Percentiles rank a stretch among this genome's conserved stretches.
Conservation (phyloP, 208 protist species). For the Crithidia sp. region DNA sequence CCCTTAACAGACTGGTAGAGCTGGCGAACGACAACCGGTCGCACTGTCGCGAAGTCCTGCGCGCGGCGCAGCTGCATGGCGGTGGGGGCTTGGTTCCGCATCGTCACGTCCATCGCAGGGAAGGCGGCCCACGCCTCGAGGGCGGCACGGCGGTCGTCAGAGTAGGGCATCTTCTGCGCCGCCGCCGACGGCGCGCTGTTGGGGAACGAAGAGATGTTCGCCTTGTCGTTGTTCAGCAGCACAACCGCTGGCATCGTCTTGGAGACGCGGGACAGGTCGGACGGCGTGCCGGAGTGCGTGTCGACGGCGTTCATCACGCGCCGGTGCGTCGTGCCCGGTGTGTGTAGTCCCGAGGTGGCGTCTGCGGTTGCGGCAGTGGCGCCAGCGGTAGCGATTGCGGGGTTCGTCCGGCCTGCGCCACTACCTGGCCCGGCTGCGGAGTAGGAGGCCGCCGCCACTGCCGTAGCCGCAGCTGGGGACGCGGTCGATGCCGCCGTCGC, state of each 20-base stretch:
- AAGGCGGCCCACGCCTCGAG: constrained; percentile 38
- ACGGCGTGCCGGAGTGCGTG: constrained; percentile 6
- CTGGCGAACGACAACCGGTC: constrained; percentile 16
- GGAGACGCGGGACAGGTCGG: not conserved
- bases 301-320: constrained; percentile 27
- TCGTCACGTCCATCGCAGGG: constrained; percentile 30
- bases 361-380: not conserved
- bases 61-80: constrained; percentile 21
- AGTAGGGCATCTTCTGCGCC: constrained; percentile 20
- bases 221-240: not conserved
- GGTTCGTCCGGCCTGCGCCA: not conserved
- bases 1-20: constrained; percentile 35
- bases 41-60: constrained; percentile 4
- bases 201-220: not conserved
- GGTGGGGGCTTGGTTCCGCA: constrained; percentile 20
- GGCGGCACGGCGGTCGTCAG: constrained; percentile 31
- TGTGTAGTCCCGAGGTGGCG: constrained; percentile 11
- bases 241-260: not conserved
- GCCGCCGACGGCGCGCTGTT: not conserved
- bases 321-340: constrained; percentile 4
- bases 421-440: too few relatives aligned
- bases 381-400: not conserved
- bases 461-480: too few relatives aligned
- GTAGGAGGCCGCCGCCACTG: too few relatives aligned
- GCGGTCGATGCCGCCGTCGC: too few relatives aligned